Evolutionary conservation across 1,139 yeast species (phyloP).

Genomic region (Pichia sp.): DNA sequence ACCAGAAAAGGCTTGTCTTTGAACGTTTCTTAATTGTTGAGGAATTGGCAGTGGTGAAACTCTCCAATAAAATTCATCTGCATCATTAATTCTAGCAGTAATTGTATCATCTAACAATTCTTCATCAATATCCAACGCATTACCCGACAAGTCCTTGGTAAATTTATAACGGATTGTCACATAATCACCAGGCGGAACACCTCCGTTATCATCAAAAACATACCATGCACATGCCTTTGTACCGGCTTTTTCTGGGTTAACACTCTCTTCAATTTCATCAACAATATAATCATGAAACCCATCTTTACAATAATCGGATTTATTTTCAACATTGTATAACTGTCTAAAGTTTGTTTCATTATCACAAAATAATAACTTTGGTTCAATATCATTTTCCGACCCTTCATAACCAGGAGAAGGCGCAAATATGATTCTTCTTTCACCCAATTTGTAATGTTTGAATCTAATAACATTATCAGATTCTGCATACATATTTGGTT

Average conservation of each 20-base stretch:
- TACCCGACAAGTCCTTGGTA: conserved; percentile 30
- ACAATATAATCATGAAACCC: conserved; percentile 85
- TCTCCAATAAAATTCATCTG: conserved; percentile 91
- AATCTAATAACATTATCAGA: conserved; percentile 45
- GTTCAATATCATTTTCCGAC: conserved; percentile 61
- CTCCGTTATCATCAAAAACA: conserved; percentile 65
- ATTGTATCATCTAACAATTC: conserved; percentile 69
- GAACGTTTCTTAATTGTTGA: conserved; percentile 76
- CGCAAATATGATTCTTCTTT: conserved; percentile 65
- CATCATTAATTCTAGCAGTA: conserved; percentile 75
- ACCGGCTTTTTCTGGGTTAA: conserved; percentile 65
- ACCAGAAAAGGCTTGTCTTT: conserved; percentile 94
- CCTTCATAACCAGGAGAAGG: conserved; percentile 79
- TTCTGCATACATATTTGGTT: conserved; percentile 35
- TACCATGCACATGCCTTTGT: conserved; percentile 81
- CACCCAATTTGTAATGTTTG: conserved; percentile 68
- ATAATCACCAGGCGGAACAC: conserved; percentile 83
- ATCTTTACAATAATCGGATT: conserved; percentile 65
- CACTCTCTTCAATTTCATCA: conserved; percentile 49
- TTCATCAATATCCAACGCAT: conserved; percentile 59
- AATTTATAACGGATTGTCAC: conserved; percentile 82
- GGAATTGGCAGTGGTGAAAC: conserved; percentile 81
- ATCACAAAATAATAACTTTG: conserved; percentile 74
- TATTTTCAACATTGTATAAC: conserved; percentile 58
- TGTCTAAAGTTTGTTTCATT: conserved; percentile 75